Evolutionary conservation across 148 eudicot species (phyloP), one percentile per base, ranked within the genome.

Genomic region (Chenopodium berlandieri): DNA sequence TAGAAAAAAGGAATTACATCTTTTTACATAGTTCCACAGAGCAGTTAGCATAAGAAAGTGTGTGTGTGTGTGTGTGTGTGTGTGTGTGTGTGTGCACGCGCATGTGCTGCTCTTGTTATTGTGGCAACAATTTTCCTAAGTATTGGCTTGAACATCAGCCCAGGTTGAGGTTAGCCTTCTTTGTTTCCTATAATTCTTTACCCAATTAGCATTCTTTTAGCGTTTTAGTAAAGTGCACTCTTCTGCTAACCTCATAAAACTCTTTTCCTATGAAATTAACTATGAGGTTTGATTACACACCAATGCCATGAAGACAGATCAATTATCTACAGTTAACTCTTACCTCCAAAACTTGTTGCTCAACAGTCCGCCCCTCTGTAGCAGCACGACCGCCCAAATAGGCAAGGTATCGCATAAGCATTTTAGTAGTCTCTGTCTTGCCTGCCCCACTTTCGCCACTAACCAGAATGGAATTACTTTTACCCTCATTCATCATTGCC

Each of bases 381-480:
- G 79, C 93, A 84, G 89, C 85, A 77, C 97, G 93, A 56, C 98
- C 98, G 72, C 98, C 98, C 89, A 94, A 85, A 87, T 84, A 94
- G 32, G 98, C 98, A 85, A 94, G 98, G 86, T 94, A 94, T 6
- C 82, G 94, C 98, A 94, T 93, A 83, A 94, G 97, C 97, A 93
- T 91, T 88, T 94, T 94, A 48, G 98, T 94, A 48, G 98, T 94
- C 87, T 94, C 98, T 19, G 98, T 94, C 89, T 94, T 94, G 30
- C 98, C 98, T 4, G 98, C 97, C 67, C 98, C 98, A 87, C 98
- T 94, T 89, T 94, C 98, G 72, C 98, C 98, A 86, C 98, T 94
- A 73, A 94, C 98, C 74, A 94, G 82, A 71, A 94, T 94, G 56
- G 98, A 86, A 84, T 94, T 94, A 85, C 97, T 91, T 88, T 89